Base-by-base conservation (phyloP, 2,329 filamentous ascomycete species). In the Claviceps digitariae region DNA sequence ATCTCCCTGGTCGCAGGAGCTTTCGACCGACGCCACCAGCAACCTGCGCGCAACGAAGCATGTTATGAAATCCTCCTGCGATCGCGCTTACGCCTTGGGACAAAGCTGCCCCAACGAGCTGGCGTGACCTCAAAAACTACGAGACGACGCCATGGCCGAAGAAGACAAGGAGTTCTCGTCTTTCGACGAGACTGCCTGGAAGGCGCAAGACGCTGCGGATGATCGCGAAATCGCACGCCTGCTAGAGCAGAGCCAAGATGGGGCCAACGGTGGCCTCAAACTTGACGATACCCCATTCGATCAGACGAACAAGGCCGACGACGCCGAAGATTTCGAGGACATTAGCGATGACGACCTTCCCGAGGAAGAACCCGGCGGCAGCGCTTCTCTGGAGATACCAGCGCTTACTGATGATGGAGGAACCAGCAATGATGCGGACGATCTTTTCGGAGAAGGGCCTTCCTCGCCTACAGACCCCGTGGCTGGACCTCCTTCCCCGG, bases 291-390 rank as follows among this genome's bases (percentile, higher is more conserved):
- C 62, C 13, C 67, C 74, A 25, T 78, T 84, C 57, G 82, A 83
- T 58, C 75, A 82, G 58, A 74, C 75, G 7, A 86, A 89, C 66
- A 98, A 98, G 69, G 91, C 90, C 52, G 90, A 90, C 56, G 87
- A 97, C 69, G 93, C 93, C 43, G 72, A 93, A 57, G 93, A 98
- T 64, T 98, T 77, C 61, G 89, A 87, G 64, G 88, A 95, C 63
- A 90, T 97, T 57, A 86, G 86, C 59, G 91, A 97, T 65, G 90
- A 94, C 64, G 90, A 96, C 57, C 76, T 95, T 8, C 86, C 89
- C 12, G 88, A 93, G 7, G 88, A 93, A 57, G 88, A 83, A 53
- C 69, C 67, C 29, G 68, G 67, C 12, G 67, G 64, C 5, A 67
- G 64, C 51, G 62, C 65, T 17, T 74, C 72, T 15, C 65, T 70